Evolutionary conservation across 2,329 filamentous ascomycete species (phyloP).

Genomic region (Monilinia fructigena): DNA sequence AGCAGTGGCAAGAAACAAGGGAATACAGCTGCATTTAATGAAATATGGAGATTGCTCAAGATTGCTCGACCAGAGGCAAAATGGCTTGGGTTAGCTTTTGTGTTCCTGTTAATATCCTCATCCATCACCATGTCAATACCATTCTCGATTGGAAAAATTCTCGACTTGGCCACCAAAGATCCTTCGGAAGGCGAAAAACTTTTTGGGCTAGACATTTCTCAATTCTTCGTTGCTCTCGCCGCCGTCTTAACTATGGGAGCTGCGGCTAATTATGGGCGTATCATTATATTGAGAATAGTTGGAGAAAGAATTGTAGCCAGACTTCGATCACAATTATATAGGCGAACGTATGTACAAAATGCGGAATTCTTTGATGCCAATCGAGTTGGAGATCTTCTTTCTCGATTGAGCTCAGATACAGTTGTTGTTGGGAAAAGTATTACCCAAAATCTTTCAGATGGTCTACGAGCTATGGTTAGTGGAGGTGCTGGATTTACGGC

Average conservation of each 20-base stretch:
- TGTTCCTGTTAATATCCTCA: constrained; percentile 85
- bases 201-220: constrained; percentile 79
- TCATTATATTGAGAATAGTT: constrained; percentile 88
- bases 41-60: constrained; percentile 84
- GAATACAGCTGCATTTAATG: constrained; percentile 61
- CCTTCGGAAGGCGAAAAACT: constrained; percentile 65
- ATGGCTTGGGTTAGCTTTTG: constrained; percentile 75
- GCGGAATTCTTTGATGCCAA: constrained; percentile 99
- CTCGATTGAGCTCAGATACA: constrained; percentile 90
- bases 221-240: constrained; percentile 84
- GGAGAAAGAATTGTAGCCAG: constrained; percentile 92
- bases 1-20: constrained; percentile 64
- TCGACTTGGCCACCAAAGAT: constrained; percentile 83
- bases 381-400: constrained; percentile 92
- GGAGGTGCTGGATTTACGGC: constrained; percentile 84
- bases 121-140: constrained; percentile 94
- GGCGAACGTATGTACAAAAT: constrained; percentile 92
- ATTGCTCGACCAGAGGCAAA: constrained; percentile 83
- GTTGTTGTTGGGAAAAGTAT: constrained; percentile 98
- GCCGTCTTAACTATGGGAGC: constrained; percentile 79
- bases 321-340: constrained; percentile 84
- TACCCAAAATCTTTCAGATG: constrained; percentile 95
- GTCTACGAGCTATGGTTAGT: constrained; percentile 85
- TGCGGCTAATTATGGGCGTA: constrained; percentile 87
- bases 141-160: constrained; percentile 92